Percentiles rank a stretch among this genome's conserved stretches.
These are phyloP conservation scores for Cercospora sesami DNA, from an alignment of 2,329 filamentous ascomycete species.

Conservation along the genomic window DNA sequence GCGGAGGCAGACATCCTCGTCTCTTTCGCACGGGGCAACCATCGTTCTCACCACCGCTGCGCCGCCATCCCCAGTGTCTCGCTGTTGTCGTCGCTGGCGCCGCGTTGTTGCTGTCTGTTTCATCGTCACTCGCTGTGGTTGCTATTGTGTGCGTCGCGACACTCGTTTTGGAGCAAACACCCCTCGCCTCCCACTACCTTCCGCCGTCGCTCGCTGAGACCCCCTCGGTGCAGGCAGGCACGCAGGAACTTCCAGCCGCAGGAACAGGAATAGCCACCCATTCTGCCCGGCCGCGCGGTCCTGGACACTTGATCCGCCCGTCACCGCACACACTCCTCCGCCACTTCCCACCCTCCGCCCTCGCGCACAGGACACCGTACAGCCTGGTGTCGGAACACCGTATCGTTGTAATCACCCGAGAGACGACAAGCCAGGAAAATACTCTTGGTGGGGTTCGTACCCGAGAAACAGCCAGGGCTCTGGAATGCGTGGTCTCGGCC, in stretches of 20 bases:
- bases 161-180: background rate
- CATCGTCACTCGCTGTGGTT: background rate
- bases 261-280: background rate
- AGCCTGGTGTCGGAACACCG: background rate
- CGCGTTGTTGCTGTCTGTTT: background rate
- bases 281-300: background rate
- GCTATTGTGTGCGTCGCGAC: constrained; percentile 1
- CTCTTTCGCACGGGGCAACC: constrained; percentile 3
- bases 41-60: constrained; percentile 6
- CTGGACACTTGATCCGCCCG: background rate
- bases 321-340: background rate
- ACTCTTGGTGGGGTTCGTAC: background rate
- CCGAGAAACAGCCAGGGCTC: constrained; percentile 13
- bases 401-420: background rate
- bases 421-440: background rate
- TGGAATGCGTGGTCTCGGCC: constrained; percentile 14
- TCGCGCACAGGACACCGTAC: background rate
- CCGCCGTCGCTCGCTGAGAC: background rate
- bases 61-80: background rate
- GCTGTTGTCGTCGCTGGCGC: background rate
- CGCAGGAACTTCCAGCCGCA: background rate
- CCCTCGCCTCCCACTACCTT: background rate
- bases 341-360: background rate
- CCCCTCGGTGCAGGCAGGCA: background rate
- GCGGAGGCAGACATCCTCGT: background rate